These are phyloP conservation scores for Polytolypa hystricis DNA, from an alignment of 2,329 filamentous ascomycete species.

Conservation along the genomic window DNA sequence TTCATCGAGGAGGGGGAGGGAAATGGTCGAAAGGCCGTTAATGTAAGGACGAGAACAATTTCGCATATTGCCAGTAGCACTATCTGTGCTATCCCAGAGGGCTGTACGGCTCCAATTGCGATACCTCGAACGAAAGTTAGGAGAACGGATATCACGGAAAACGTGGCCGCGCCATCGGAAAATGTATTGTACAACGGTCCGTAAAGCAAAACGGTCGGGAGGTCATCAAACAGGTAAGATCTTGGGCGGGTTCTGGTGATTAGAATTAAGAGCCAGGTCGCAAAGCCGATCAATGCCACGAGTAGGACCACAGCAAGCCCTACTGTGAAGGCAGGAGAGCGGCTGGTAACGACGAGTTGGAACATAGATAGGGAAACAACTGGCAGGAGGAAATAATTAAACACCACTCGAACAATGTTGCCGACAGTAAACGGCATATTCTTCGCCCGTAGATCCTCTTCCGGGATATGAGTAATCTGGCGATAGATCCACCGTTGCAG, in stretches of 20 bases:
- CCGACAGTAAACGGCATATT: conserved; percentile 79
- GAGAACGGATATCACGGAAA: conserved; percentile 75
- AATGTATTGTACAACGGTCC: conserved; percentile 97
- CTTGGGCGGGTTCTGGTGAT: conserved; percentile 73
- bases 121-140: conserved; percentile 79
- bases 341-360: conserved; percentile 66
- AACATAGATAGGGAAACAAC: conserved; percentile 80
- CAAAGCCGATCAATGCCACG: conserved; percentile 59
- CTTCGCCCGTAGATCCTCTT: conserved; percentile 82
- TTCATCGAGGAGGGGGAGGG: conserved; percentile 94
- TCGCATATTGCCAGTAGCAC: conserved; percentile 89
- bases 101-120: conserved; percentile 84
- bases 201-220: conserved; percentile 79
- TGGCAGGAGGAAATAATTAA: conserved; percentile 86
- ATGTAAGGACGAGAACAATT: conserved; percentile 74
- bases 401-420: conserved; percentile 71
- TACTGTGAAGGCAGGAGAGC: conserved; percentile 59
- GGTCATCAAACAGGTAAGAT: conserved; percentile 82
- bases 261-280: conserved; percentile 66
- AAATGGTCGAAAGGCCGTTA: conserved; percentile 85
- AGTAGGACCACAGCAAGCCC: conserved; percentile 66
- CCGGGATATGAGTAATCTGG: conserved; percentile 56
- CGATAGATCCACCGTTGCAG: conserved; percentile 64
- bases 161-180: conserved; percentile 82
- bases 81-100: conserved; percentile 84